A percentile compares a stretch with the other conserved stretches of the same genome.
Conservation (phyloP, 805 yeast genomes). For the Zygosaccharomyces rouxii region DNA sequence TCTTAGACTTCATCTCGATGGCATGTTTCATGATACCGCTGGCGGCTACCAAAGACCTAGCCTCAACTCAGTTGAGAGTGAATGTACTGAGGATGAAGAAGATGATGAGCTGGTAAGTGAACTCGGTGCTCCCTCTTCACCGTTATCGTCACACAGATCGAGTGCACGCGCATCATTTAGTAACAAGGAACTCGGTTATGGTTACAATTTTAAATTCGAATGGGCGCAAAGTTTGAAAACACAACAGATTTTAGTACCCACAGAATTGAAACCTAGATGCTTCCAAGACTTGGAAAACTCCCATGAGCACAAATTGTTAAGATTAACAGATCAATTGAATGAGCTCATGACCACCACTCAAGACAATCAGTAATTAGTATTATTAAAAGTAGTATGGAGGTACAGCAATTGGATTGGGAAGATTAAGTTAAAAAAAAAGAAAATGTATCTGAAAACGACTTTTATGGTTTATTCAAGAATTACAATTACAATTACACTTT, state of each 20-base stretch:
- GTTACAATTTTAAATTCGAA: not conserved
- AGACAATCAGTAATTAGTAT: not conserved
- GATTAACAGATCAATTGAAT: not conserved
- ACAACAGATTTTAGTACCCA: not conserved
- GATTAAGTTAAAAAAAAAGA: too few relatives aligned
- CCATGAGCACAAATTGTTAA: not conserved
- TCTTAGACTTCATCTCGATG: slow-evolving; percentile 5
- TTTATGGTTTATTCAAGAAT: too few relatives aligned
- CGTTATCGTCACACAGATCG: slow-evolving; percentile 1
- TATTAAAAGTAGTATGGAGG: not conserved
- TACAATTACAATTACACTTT: too few relatives aligned
- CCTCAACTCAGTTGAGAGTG: not conserved
- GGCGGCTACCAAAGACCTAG: slow-evolving; percentile 2
- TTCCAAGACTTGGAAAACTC: slow-evolving; percentile 1
- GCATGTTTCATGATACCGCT: slow-evolving; percentile 2
- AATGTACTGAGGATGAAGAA: not conserved
- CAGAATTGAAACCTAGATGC: slow-evolving; percentile 1
- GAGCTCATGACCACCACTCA: not conserved
- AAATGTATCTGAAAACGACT: too few relatives aligned
- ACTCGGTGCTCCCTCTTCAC: not conserved
- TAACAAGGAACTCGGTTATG: not conserved
- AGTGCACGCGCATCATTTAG: slow-evolving; percentile 1
- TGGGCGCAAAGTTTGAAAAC: not conserved
- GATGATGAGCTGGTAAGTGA: slow-evolving; percentile 1
- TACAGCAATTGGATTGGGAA: too few relatives aligned